These are phyloP conservation scores for Candida odintsovae DNA, from an alignment of 805 yeast species.

Conservation along the genomic window DNA sequence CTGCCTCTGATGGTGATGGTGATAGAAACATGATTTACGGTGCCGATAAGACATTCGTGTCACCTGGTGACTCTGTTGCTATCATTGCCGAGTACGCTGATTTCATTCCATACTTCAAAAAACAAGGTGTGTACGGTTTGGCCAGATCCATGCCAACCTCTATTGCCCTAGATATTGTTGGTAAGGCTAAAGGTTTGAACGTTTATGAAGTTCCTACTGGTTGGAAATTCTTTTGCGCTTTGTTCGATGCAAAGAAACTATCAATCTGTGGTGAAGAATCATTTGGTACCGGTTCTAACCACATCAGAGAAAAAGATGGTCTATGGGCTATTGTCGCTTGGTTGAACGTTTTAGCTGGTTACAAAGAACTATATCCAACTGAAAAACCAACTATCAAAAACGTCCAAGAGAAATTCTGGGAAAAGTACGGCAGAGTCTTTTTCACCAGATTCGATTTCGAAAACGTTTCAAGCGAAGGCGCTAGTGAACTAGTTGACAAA, in stretches of 20 bases:
- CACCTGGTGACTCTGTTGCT: conserved; percentile 98
- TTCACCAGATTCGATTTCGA: conserved; percentile 95
- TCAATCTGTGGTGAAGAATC: conserved; percentile 98
- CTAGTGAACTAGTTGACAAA: conserved; percentile 56
- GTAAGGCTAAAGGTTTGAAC: conserved; percentile 63
- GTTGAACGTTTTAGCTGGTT: conserved; percentile 91
- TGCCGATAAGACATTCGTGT: conserved; percentile 76
- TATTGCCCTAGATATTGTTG: conserved; percentile 90
- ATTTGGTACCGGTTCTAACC: conserved; percentile 97
- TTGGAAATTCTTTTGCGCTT: conserved; percentile 96
- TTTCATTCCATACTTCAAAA: conserved; percentile 88
- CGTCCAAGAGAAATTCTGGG: conserved; percentile 86
- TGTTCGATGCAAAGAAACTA: conserved; percentile 87
- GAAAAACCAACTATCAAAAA: conserved; percentile 61
- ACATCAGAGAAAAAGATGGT: conserved; percentile 96
- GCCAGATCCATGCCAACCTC: conserved; percentile 98
- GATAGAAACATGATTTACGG: conserved; percentile 99
- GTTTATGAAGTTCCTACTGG: conserved; percentile 97
- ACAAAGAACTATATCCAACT: conserved; percentile 52
- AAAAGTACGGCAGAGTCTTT: conserved; percentile 90
- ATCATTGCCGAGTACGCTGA: conserved; percentile 90
- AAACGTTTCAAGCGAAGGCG: conserved; percentile 71
- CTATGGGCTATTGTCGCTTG: conserved; percentile 97
- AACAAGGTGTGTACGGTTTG: conserved; percentile 82
- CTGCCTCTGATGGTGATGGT: conserved; percentile 99